Conservation (phyloP, 2,329 filamentous ascomycete species). For the Claviceps purpurea region DNA sequence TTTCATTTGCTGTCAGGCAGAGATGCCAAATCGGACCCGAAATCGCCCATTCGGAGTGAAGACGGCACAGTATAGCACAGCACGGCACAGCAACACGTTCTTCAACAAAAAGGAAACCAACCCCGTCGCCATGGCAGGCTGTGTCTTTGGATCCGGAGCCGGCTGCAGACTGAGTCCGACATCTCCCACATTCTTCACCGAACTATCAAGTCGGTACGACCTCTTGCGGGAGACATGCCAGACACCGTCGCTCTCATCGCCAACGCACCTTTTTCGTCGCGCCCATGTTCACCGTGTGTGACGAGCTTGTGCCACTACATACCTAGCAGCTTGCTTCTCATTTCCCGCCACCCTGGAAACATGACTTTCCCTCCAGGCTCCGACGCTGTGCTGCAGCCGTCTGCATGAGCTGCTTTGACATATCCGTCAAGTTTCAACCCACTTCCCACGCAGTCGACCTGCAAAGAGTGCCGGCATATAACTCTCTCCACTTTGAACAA, state of each 20-base stretch:
- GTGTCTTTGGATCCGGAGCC: background rate
- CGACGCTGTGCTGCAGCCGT: conserved; percentile 14
- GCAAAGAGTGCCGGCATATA: background rate
- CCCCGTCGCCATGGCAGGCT: background rate
- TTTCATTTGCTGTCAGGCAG: background rate
- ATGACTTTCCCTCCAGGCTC: conserved; percentile 26
- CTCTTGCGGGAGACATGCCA: background rate
- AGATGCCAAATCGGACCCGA: background rate
- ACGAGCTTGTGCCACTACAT: conserved; percentile 11
- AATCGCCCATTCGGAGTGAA: background rate
- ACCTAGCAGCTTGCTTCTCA: conserved; percentile 11
- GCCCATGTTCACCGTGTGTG: conserved; percentile 13
- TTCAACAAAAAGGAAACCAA: background rate
- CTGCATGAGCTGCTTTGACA: background rate
- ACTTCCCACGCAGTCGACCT: background rate
- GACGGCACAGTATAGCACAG: background rate
- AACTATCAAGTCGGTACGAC: background rate
- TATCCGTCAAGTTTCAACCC: background rate
- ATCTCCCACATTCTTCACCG: conserved; percentile 3
- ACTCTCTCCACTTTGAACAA: background rate
- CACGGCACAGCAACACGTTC: background rate
- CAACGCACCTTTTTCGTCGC: conserved; percentile 1
- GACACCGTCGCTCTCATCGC: background rate
- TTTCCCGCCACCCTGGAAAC: conserved; percentile 39
- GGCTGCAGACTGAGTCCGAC: background rate